Base-by-base conservation (phyloP, 805 yeast species). In the Lachancea sp. region DNA sequence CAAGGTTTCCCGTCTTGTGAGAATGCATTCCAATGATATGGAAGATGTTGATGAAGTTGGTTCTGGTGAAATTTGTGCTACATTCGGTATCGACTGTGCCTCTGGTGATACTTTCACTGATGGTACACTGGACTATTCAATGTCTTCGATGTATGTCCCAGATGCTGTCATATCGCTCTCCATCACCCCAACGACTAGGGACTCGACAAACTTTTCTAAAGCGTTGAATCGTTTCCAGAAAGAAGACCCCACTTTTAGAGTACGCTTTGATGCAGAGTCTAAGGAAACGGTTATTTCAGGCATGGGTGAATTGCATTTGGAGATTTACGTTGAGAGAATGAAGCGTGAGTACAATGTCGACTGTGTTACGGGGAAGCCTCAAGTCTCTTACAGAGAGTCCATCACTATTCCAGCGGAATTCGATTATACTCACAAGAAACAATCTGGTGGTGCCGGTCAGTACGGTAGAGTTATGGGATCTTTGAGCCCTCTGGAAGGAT, bases 371-470 rank as follows among this genome's bases (percentile, higher is more conserved):
- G 99, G 99, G 65, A 83, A 85, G 68, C 99, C 99, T 39, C 96
- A 90, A 73, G 99, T 93, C 34, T 88, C 99, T 15, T 93, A 93
- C 72, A 82, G 99, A 69, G 99, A 93, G 71, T 84, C 98, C 34
- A 81, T 91, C 53, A 71, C 85, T 31, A 64, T 75, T 2, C 71
- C 85, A 35, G 75, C 91, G 26, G 73, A 79, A 12, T 91, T 93
- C 61, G 98, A 93, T 65, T 88, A 83, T 71, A 84, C 96, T 25
- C 98, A 91, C 74, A 93, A 93, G 78, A 91, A 89, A 65, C 99
- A 93, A 73, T 78, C 91, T 62, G 99, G 99, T 68, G 99, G 99
- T 78, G 95, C 98, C 54, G 99, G 99, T 71, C 99, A 93, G 74
- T 93, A 81, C 64, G 99, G 96, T 68, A 82, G 90, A 72, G 96